Base-by-base conservation (phyloP, 2,329 filamentous ascomycete genomes). In the Botrytis medusae region DNA sequence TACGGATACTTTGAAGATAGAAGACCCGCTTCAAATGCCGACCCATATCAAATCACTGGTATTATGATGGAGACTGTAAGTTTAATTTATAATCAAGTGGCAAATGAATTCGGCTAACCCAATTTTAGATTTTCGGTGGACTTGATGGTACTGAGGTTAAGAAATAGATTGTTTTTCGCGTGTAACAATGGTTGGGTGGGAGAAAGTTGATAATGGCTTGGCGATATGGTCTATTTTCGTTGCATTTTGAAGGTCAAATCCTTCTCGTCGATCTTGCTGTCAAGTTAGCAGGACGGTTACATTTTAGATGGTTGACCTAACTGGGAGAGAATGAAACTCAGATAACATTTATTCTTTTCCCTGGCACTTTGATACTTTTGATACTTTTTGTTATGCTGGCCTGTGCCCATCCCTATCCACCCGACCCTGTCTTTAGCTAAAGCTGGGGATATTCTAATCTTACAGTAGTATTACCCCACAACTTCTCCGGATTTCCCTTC, bases 1-100 rank as follows among this genome's bases (percentile, higher is more conserved):
- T 96, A 92, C 86, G 95, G 95, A 77, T 98, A 98, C 89, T 97
- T 98, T 78, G 94, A 98, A 84, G 92, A 94, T 77, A 89, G 92
- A 82, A 89, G 92, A 77, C 91, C 92, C 73, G 94, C 94, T 73
- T 95, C 92, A 81, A 97, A 96, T 84, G 93, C 90, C 77, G 93
- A 95, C 84, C 93, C 93, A 75, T 96, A 97, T 85, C 92, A 94
- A 84, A 86, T 89, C 68, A 81, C 80, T 46, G 80, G 80, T 74
- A 81, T 82, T 61, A 76, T 82, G 79, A 81, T 82, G 79, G 80
- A 81, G 79, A 81, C 80, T 61, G 79, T 81, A 78, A 77, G 79
- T 71, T 57, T 71, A 6, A n/a, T 51, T 64, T 14, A 25, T 8
- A 60, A 54, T 54, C 16, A 40, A 54, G 46, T 67, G 46, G 46